These are phyloP conservation scores for Solanum stenotomum DNA, from an alignment of 257 asterid genomes.

Conservation along the genomic window DNA sequence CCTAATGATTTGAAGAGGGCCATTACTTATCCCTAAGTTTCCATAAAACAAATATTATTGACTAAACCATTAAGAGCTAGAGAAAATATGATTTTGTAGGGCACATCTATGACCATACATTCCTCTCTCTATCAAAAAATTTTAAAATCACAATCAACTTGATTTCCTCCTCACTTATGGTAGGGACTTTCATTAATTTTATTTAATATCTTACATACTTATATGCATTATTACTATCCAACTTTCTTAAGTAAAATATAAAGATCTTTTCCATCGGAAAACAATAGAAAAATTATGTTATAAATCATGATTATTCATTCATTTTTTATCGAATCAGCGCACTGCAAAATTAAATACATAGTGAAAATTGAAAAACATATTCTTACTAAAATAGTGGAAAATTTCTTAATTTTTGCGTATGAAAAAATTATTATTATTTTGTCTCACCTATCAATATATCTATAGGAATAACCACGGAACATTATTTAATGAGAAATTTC, in stretches of 20 bases:
- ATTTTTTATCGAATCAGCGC: too few relatives aligned
- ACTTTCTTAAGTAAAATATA: background rate
- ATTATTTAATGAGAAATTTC: background rate
- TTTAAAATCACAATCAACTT: background rate
- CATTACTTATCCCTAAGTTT: background rate
- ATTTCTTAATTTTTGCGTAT: too few relatives aligned
- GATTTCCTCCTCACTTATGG: background rate
- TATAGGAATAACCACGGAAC: too few relatives aligned
- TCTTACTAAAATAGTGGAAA: too few relatives aligned
- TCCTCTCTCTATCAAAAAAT: background rate
- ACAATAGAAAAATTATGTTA: too few relatives aligned
- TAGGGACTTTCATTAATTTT: background rate
- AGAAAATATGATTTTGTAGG: background rate
- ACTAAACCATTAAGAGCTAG: background rate
- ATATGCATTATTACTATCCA: background rate
- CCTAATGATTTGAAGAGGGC: background rate
- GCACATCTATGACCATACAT: background rate
- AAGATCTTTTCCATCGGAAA: too few relatives aligned
- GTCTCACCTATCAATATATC: too few relatives aligned
- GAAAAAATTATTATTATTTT: too few relatives aligned
- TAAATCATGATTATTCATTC: too few relatives aligned
- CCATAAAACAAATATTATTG: background rate
- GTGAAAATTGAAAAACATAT: too few relatives aligned
- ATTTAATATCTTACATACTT: background rate
- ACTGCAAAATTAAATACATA: too few relatives aligned